These are phyloP conservation scores for Rosa rugosa DNA, from an alignment of 306 rosid species.

Conservation along the genomic window DNA sequence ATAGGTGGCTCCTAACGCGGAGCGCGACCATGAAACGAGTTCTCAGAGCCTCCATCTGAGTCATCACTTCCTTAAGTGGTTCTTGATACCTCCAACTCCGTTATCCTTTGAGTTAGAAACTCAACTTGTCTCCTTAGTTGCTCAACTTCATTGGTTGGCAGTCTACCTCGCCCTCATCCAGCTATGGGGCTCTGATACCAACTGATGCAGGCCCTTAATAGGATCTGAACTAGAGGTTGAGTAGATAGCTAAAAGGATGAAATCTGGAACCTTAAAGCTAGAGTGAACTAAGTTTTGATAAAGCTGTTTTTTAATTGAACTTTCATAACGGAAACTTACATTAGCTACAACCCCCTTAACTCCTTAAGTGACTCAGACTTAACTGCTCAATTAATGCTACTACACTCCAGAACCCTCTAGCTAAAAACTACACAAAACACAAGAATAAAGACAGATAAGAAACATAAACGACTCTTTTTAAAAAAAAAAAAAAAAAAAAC, in stretches of 20 bases:
- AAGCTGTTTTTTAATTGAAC: background rate
- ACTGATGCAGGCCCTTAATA: conserved; percentile 48
- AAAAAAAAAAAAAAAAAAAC: background rate
- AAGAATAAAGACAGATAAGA: background rate
- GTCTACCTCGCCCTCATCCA: background rate
- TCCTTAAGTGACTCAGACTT: background rate
- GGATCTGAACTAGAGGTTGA: conserved; percentile 42
- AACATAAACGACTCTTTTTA: no score
- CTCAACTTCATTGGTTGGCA: background rate
- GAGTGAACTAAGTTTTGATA: background rate
- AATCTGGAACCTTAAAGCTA: background rate
- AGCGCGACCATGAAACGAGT: background rate
- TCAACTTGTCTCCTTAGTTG: background rate
- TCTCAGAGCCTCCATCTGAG: background rate
- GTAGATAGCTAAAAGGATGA: background rate
- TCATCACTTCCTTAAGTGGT: background rate
- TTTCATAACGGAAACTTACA: background rate
- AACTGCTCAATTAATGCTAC: background rate
- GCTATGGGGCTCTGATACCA: background rate
- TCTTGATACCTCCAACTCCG: background rate
- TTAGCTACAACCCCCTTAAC: background rate
- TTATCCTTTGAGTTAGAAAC: background rate
- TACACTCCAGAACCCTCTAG: background rate
- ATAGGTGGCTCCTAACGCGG: background rate
- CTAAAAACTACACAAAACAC: background rate